Evolutionary conservation across 2,329 filamentous ascomycete genomes (phyloP), one percentile per base, ranked within the genome.

Genomic region (Chaetomium sp.): DNA sequence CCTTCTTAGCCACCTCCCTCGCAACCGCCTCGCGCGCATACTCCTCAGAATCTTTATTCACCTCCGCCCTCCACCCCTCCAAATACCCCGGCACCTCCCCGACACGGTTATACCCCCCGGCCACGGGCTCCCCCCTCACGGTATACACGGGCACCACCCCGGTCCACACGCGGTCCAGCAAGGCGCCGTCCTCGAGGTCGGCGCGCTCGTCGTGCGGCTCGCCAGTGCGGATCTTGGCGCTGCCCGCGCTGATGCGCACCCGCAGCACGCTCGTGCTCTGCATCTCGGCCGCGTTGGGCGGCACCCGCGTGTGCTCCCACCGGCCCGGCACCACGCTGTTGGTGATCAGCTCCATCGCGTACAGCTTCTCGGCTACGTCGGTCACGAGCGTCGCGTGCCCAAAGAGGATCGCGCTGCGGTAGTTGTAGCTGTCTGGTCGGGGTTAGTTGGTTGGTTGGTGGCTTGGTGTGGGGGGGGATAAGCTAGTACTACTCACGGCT

Each of bases 261-360:
- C 83, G 87, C 63, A 96, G 78, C 49, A 96, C 87, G 51, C 85
- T 84, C 0, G 92, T 96, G 65, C 85, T 87, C 65, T 87, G 85
- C 81, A 95, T 84, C 80, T 96, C 92, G 12, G 87, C 86, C 55
- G 81, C 81, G 53, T 87, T 90, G 1, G 91, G 91, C 4, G 91
- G 91, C 6, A 87, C 79, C 4, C 92, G 85, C 19, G 86, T 85
- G 72, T 90, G 81, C 21, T 82, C 79, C 87, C 90, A 96, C 5
- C 92, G 86, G 13, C 82, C 80, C 0, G 87, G 82, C 2, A 94
- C 83, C 13, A 94, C 86, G 45, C 84, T 82, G 75, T 96, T 84
- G 1, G 92, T 96, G 74, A 96, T 89, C 64, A 90, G 79, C 70
- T 88, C 79, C 87, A 96, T 90, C 8, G 91, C 92, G 78, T 85